Evolutionary conservation across 108 stramenopile genomes (phyloP), one percentile per base, ranked within the genome.

Genomic region (Nitzschia sp.): DNA sequence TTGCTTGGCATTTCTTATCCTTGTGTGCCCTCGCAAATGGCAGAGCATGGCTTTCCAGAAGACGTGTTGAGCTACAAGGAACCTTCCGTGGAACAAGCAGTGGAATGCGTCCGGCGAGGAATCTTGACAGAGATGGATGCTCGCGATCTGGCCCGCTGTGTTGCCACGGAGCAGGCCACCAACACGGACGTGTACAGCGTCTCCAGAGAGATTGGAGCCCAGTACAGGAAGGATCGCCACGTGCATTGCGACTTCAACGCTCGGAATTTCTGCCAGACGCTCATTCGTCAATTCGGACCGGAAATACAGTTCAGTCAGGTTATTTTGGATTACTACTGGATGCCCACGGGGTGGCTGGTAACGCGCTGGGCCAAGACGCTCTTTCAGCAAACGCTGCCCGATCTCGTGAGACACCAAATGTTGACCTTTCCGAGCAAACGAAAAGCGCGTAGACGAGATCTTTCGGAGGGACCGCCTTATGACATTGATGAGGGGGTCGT

Each of bases 281-380:
- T 87, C 54, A 32, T 48, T n/a, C 75, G 71, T 34, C 48, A 58
- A 17, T 92, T 84, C 74, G 84, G 80, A 2, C 28, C 56, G 23
- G 58, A 71, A 17, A 69, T 86, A 9, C 65, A 63, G 27, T 92
- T 92, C 60, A 68, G 71, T 32, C 87, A 92, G 60, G 80, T 82
- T 17, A 87, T 88, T 36, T 60, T 92, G 41, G 90, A 92, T 56
- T 92, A 92, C 63, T 92, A 78, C 41, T 92, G 90, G 90, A 89
- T 84, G 75, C 90, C 90, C 8, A 56, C 73, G 4, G 90, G 87
- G 48, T 71, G 80, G 77, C 46, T 68, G 27, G 58, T 53, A 22
- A 56, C 53, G 13, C 79, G 84, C 35, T 92, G 90, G 90, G 67
- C 73, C 19, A 71, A 58, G 50, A 75, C 84, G 11, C 86, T 92